These are phyloP conservation scores for Prinsepia uniflora DNA, from an alignment of 306 rosid genomes.

Conservation along the genomic window DNA sequence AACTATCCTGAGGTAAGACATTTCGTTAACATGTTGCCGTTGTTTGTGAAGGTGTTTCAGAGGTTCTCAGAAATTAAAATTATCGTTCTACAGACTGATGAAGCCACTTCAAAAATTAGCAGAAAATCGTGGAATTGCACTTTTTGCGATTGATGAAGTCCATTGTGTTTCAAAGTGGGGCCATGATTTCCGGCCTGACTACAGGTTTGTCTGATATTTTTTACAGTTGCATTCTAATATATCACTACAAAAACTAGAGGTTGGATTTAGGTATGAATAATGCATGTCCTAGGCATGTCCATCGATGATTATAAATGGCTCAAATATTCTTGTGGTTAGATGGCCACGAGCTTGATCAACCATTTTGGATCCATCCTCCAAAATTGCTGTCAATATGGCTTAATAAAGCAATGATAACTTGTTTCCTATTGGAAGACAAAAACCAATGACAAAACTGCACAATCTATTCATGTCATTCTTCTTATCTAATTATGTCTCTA, in stretches of 20 bases:
- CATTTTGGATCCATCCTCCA: neutral
- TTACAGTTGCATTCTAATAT: neutral
- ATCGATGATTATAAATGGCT: conserved; percentile 1
- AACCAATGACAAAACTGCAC: too few relatives aligned
- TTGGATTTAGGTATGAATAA: neutral
- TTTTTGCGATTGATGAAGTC: conserved; percentile 91
- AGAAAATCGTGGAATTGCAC: conserved; percentile 71
- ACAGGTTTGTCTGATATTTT: conserved; percentile 51
- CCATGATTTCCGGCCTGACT: conserved; percentile 91
- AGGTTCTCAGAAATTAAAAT: conserved; percentile 2
- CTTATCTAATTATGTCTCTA: neutral
- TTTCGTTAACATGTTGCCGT: neutral
- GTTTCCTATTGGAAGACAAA: too few relatives aligned
- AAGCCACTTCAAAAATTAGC: conserved; percentile 74
- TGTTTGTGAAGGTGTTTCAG: neutral
- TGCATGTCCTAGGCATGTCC: neutral
- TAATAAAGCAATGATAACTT: too few relatives aligned
- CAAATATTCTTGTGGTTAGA: neutral
- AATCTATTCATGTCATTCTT: too few relatives aligned
- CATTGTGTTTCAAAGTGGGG: conserved; percentile 99
- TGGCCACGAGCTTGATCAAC: neutral
- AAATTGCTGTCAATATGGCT: neutral
- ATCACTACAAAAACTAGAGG: neutral
- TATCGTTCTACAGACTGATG: conserved; percentile 51
- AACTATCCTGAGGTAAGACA: conserved; percentile 59